These are phyloP conservation scores for Pyrenophora teres DNA, from an alignment of 2,329 filamentous ascomycete genomes.

Conservation along the genomic window DNA sequence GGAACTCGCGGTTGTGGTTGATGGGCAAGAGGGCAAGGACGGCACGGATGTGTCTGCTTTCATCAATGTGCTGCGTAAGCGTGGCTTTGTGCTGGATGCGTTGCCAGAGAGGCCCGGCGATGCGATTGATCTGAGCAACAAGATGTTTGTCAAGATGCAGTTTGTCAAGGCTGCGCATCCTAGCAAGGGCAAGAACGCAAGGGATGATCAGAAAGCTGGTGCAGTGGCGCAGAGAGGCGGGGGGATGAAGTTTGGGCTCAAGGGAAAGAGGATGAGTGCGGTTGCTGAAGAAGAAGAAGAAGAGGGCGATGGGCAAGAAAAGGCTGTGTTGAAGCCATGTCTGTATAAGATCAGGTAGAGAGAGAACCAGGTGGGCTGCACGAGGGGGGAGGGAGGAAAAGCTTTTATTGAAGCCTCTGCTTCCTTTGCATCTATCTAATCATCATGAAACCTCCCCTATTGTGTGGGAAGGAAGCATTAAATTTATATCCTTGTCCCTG, in stretches of 20 bases:
- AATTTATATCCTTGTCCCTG: too few relatives aligned
- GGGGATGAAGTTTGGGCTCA: conserved; percentile 37
- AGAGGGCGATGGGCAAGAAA: conserved; percentile 61
- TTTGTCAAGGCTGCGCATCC: conserved; percentile 85
- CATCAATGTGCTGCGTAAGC: conserved; percentile 75
- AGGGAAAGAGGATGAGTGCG: conserved; percentile 11
- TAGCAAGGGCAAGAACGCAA: conserved; percentile 73
- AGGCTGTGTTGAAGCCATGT: conserved; percentile 86
- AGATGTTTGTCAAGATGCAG: conserved; percentile 98
- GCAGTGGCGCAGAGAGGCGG: conserved; percentile 50
- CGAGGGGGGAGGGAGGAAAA: too few relatives aligned
- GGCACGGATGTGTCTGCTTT: conserved; percentile 90
- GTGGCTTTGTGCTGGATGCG: conserved; percentile 78
- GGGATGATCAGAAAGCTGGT: conserved; percentile 36
- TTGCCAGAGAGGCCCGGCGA: conserved; percentile 59
- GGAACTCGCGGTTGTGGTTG: conserved; percentile 66
- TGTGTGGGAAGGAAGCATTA: too few relatives aligned
- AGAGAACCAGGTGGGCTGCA: neutral
- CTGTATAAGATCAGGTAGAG: conserved; percentile 79
- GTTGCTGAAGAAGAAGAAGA: conserved; percentile 32
- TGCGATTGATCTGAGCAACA: conserved; percentile 82
- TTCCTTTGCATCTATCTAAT: too few relatives aligned
- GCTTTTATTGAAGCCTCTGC: too few relatives aligned
- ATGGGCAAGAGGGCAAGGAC: conserved; percentile 65
- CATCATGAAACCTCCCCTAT: too few relatives aligned